phyloP scores from a whole-genome alignment of 495 filamentous ascomycete genomes.

The Annulohypoxylon stygium region DNA sequence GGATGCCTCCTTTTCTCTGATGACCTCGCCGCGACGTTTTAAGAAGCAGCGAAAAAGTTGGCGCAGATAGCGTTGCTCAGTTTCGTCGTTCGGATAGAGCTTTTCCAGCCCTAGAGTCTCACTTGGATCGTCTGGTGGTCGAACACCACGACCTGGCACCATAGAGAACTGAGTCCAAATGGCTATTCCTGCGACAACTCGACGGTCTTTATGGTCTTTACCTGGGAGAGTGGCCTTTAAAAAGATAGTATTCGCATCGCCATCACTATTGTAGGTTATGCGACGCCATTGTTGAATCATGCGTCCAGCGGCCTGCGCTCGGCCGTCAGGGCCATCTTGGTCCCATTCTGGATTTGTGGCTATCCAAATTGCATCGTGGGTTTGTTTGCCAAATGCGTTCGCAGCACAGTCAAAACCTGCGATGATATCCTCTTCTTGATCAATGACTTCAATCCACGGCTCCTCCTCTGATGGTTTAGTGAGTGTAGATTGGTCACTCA shows the following conservation, averaged over 20 bases:
- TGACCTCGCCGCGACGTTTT: conserved; percentile 50
- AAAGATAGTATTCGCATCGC: conserved; percentile 57
- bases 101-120: conserved; percentile 45
- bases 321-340: conserved; percentile 49
- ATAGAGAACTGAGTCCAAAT: conserved; percentile 55
- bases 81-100: conserved; percentile 55
- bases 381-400: conserved; percentile 58
- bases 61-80: conserved; percentile 55
- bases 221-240: conserved; percentile 59
- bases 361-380: conserved; percentile 58
- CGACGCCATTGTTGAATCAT: conserved; percentile 51
- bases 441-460: conserved; percentile 39
- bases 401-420: conserved; percentile 37
- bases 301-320: conserved; percentile 43
- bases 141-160: conserved; percentile 56
- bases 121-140: conserved; percentile 44
- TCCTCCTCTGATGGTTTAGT: conserved; percentile 12
- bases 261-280: conserved; percentile 49
- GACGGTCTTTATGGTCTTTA: conserved; percentile 27
- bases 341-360: conserved; percentile 61
- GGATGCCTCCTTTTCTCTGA: conserved; percentile 46
- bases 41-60: conserved; percentile 52
- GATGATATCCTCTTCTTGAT: conserved; percentile 35
- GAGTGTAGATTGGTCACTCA: conserved; percentile 13
- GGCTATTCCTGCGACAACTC: conserved; percentile 56